A percentile compares a stretch with the other conserved stretches of the same genome.
phyloP scores from a whole-genome alignment of 106 monocot genomes.

The Triglochin maritima region DNA sequence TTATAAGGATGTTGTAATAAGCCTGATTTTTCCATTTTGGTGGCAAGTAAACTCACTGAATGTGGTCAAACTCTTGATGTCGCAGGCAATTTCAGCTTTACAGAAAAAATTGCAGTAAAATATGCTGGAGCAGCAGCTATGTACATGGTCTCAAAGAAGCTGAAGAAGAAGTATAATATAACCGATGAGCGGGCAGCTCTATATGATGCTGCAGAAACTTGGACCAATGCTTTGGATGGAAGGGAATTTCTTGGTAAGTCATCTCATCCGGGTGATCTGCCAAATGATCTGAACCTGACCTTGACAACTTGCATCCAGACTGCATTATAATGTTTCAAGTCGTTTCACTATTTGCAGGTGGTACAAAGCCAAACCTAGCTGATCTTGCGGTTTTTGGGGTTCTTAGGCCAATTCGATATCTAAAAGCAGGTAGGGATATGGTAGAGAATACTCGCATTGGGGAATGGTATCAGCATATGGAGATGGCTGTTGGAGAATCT shows the following conservation, averaged over 20 bases:
- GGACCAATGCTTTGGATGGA: slow-evolving; percentile 82
- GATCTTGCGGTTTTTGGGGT: slow-evolving; percentile 95
- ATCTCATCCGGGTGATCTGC: neutral
- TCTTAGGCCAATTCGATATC: slow-evolving; percentile 72
- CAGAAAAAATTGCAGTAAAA: slow-evolving; percentile 61
- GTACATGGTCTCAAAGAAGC: slow-evolving; percentile 93
- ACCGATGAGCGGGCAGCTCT: slow-evolving; percentile 88
- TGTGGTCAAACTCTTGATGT: no score
- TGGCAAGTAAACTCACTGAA: no score
- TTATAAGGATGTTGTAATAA: no score
- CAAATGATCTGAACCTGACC: neutral
- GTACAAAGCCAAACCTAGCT: slow-evolving; percentile 76
- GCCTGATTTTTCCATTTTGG: no score
- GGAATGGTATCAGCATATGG: slow-evolving; percentile 86
- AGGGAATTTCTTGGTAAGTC: slow-evolving; percentile 72
- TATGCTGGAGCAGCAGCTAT: slow-evolving; percentile 89
- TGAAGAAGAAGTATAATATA: slow-evolving; percentile 96
- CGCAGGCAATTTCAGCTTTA: slow-evolving; percentile 73
- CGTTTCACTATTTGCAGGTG: slow-evolving; percentile 35
- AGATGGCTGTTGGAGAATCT: slow-evolving; percentile 60
- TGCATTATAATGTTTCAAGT: neutral
- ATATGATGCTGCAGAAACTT: slow-evolving; percentile 85
- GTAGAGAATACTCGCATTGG: slow-evolving; percentile 87
- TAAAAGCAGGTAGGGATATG: slow-evolving; percentile 81
- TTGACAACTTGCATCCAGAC: neutral